Conservation (phyloP, 768 basidiomycete species). For the Auricularia sp. region DNA sequence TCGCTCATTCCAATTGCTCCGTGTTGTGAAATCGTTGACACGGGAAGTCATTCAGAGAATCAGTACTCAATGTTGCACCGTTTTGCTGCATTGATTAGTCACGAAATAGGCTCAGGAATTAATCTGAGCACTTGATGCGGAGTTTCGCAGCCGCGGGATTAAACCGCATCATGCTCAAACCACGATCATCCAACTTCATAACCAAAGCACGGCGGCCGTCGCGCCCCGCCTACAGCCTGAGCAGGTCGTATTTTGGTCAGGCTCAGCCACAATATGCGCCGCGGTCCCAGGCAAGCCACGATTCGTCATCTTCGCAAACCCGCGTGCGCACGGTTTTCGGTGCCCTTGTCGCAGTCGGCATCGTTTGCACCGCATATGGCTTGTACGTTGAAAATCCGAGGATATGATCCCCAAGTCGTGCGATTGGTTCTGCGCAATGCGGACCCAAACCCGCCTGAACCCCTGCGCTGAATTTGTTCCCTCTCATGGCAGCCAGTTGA, state of each 20-base stretch:
- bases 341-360: conserved; percentile 26
- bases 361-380: conserved; percentile 32
- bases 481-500: background rate
- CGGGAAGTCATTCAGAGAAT: too few species aligned
- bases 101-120: too few species aligned
- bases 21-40: too few species aligned
- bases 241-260: background rate
- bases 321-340: conserved; percentile 23
- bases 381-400: conserved; percentile 23
- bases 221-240: background rate
- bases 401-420: background rate
- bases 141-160: too few species aligned
- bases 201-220: background rate
- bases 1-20: too few species aligned
- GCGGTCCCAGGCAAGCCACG: background rate
- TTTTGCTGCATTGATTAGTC: too few species aligned
- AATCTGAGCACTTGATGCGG: too few species aligned
- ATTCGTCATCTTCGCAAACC: background rate
- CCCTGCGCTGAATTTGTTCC: background rate
- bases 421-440: background rate
- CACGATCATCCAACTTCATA: background rate
- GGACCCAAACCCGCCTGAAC: background rate
- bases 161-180: background rate
- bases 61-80: too few species aligned
- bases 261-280: background rate